A percentile compares a stretch with the other conserved stretches of the same genome.
Conservation (phyloP, 1,139 yeast genomes). For the Taphrina communis region DNA sequence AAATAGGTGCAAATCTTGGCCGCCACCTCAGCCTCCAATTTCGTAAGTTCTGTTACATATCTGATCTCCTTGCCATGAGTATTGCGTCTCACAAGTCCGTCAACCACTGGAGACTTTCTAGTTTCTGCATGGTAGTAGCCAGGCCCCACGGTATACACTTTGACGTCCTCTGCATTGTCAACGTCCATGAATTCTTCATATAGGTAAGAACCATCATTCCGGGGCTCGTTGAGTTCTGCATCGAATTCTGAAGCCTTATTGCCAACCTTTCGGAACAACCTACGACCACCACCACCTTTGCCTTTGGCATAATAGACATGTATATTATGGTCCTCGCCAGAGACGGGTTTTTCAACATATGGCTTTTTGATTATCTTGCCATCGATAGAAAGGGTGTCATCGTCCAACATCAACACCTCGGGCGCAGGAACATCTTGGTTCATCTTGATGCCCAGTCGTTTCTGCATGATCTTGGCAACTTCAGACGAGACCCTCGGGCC, state of each 20-base stretch:
- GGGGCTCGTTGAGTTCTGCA: conserved; percentile 71
- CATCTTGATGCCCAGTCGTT: conserved; percentile 64
- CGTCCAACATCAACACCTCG: conserved; percentile 69
- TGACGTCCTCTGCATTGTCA: conserved; percentile 96
- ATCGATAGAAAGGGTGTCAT: conserved; percentile 79
- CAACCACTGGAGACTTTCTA: conserved; percentile 97
- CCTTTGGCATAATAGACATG: conserved; percentile 86
- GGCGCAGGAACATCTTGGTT: conserved; percentile 54
- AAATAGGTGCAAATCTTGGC: conserved; percentile 72
- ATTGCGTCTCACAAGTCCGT: conserved; percentile 95
- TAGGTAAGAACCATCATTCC: conserved; percentile 89
- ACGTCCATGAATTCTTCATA: conserved; percentile 98
- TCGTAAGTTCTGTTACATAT: conserved; percentile 78
- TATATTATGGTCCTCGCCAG: conserved; percentile 98
- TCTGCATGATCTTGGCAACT: conserved; percentile 59
- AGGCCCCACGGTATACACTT: conserved; percentile 96
- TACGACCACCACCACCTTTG: conserved; percentile 96
- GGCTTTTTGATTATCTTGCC: conserved; percentile 81
- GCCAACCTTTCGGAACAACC: conserved; percentile 92
- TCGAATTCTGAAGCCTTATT: conserved; percentile 97
- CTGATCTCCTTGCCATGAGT: conserved; percentile 97
- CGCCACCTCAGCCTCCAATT: conserved; percentile 81
- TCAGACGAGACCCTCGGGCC: conserved; percentile 78
- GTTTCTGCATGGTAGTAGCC: conserved; percentile 96
- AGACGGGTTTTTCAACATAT: conserved; percentile 97